Evolutionary conservation across 2,329 filamentous ascomycete genomes (phyloP), one percentile per base, ranked within the genome.

Genomic region (Curvularia hawaiiensis): DNA sequence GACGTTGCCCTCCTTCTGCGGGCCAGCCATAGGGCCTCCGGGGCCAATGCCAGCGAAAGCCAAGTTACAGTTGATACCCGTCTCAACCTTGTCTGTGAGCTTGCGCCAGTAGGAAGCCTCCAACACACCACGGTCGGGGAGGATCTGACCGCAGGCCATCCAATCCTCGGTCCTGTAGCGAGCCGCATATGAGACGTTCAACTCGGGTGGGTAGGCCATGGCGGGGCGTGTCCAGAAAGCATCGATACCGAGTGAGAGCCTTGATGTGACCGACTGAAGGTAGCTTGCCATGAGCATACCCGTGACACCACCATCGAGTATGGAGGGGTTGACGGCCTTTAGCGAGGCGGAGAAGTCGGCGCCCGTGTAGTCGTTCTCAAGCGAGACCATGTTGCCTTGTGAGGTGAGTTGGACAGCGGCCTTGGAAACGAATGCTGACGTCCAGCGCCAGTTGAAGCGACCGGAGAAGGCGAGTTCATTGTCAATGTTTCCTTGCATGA

Each of bases 241-340:
- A 80, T 99, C 95, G 60, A 98, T 83, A 68, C 95, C 95, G 52
- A 99, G 83, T 48, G 94, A 87, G 61, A 99, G 85, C 71, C 86
- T 89, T 60, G 92, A 90, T 40, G 95, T 99, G 61, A 99, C 81
- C 50, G 92, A 91, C 79, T 99, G 95, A 59, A 99, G 85, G 80
- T 98, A 98, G 82, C 90, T 95, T 69, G 91, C 93, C 72, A 99
- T 93, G 77, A 92, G 92, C 79, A 98, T 97, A 70, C 95, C 95
- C 26, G 94, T 99, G 50, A 97, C 79, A 54, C 92, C 92, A 58
- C 95, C 94, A 75, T 98, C 93, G 52, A 99, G 85, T 66, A 89
- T 83, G 6, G 92, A 97, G n/a, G 95, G 95, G 82, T 98, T 98
- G 75, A 98, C 86, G 73, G 92, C 88, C 83, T 98, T 99, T 69